These are phyloP conservation scores for Calonectria naviculata DNA, from an alignment of 2,329 filamentous ascomycete species.

Conservation along the genomic window DNA sequence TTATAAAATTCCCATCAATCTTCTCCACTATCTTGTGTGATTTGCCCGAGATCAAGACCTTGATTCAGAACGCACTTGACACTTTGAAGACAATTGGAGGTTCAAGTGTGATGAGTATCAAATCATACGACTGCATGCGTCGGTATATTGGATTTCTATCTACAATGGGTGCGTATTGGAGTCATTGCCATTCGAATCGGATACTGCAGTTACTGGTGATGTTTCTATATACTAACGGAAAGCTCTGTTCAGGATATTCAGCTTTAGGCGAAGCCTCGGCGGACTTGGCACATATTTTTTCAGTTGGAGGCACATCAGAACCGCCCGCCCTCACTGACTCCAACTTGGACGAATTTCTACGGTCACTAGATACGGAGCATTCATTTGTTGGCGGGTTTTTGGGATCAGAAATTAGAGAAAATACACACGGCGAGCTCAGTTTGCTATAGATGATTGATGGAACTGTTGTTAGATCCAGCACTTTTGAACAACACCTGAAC, in stretches of 20 bases:
- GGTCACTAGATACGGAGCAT: background rate
- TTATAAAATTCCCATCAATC: slow-evolving; percentile 40
- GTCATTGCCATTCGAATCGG: background rate
- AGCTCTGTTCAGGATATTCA: background rate
- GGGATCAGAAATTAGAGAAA: slow-evolving; percentile 1
- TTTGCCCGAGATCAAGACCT: slow-evolving; percentile 18
- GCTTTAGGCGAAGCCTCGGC: background rate
- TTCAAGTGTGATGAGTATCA: slow-evolving; percentile 38
- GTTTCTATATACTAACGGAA: background rate
- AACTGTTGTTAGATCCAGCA: background rate
- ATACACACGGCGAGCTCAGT: background rate
- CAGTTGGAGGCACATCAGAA: background rate
- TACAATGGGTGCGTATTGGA: background rate
- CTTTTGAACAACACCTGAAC: no score
- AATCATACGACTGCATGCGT: slow-evolving; percentile 34
- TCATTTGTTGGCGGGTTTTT: background rate
- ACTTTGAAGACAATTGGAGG: slow-evolving; percentile 33
- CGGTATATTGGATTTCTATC: slow-evolving; percentile 1
- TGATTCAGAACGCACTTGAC: slow-evolving; percentile 21
- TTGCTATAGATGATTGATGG: background rate
- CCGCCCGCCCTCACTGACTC: background rate
- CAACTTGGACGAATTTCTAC: background rate
- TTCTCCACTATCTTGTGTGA: slow-evolving; percentile 14
- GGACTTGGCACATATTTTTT: background rate
- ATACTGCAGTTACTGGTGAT: background rate